Conservation (phyloP, 805 yeast species). For the Isabelozyma heimii region DNA sequence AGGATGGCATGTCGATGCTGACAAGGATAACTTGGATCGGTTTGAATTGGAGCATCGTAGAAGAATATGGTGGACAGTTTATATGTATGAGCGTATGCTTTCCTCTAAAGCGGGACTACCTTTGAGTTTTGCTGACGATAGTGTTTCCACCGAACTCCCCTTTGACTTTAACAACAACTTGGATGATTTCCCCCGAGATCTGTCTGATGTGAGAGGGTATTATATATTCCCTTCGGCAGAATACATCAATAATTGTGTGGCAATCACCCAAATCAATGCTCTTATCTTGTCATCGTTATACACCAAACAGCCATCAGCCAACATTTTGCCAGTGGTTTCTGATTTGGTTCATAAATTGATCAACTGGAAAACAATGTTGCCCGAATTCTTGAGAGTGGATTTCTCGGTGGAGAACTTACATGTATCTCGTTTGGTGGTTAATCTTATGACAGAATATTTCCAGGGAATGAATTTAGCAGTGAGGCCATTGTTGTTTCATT, state of each 20-base stretch:
- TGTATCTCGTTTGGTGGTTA: constrained; percentile 65
- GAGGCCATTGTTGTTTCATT: constrained; percentile 72
- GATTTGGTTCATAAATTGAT: constrained; percentile 65
- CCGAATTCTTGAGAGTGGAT: constrained; percentile 63
- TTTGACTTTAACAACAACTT: constrained; percentile 63
- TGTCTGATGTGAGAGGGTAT: constrained; percentile 55
- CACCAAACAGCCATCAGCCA: constrained; percentile 73
- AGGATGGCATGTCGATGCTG: constrained; percentile 84
- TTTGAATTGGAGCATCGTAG: constrained; percentile 54
- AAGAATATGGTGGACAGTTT: constrained; percentile 49
- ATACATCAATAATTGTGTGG: constrained; percentile 71
- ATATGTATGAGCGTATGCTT: constrained; percentile 64
- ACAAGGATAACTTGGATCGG: constrained; percentile 53
- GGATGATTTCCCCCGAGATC: constrained; percentile 32
- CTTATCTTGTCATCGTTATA: constrained; percentile 65
- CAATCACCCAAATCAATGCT: constrained; percentile 76
- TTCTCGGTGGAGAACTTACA: constrained; percentile 51
- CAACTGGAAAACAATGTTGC: constrained; percentile 65
- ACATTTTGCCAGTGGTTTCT: constrained; percentile 70
- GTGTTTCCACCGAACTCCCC: constrained; percentile 76
- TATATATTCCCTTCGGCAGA: constrained; percentile 80
- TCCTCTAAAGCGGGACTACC: constrained; percentile 83
- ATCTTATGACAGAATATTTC: constrained; percentile 78
- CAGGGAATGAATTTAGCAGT: constrained; percentile 81
- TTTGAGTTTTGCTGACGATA: constrained; percentile 73